Evolutionary conservation across 495 filamentous ascomycete species (phyloP), one percentile per base, ranked within the genome.

Genomic region (Ascobolus immersus): DNA sequence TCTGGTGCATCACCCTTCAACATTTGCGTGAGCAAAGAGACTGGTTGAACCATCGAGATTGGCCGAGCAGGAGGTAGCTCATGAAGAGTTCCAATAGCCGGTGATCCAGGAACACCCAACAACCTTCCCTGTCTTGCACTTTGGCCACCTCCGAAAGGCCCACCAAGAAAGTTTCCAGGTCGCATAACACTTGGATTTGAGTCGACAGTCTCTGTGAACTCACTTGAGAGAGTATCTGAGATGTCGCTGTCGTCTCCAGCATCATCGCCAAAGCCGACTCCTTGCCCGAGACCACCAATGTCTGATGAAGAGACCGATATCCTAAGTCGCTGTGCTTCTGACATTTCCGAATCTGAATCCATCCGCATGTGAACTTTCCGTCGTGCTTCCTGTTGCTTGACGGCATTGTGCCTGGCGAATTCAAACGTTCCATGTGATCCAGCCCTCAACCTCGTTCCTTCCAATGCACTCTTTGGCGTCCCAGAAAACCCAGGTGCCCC

Each of bases 31-130:
- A 79, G 48, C 3, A 39, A 18, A 7, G 46, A 49, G 3, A 50
- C 38, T 1, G 84, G 79, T 35, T 78, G 71, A 3, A 79, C 43
- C 43, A 71, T 72, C 49, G 80, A 91, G 39, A 94, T 69, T 5
- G 89, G 89, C 11, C 82, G 64, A n/a, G 81, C 73, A 1, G 86
- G 79, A 15, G 86, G 86, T 11, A 94, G 62, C n/a, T 73, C 77
- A 52, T 77, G 56, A 47, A 75, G 49, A 39, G 65, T 53, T 4
- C 70, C 63, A 2, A 72, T 60, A 6, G 67, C 59, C 17, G 56
- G 57, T 18, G 17, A 17, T 11, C 28, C 28, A n/a, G 15, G 13
- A 1, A 17, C n/a, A 2, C 13, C 9, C 15, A 17, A 31, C 10
- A 17, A 31, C 28, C n/a, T n/a, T n/a, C n/a, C n/a, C n/a, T n/a